A percentile compares a stretch with the other conserved stretches of the same genome.
Evolutionary conservation across 768 basidiomycete genomes (phyloP).

Genomic region (Sarcodon aspratus): DNA sequence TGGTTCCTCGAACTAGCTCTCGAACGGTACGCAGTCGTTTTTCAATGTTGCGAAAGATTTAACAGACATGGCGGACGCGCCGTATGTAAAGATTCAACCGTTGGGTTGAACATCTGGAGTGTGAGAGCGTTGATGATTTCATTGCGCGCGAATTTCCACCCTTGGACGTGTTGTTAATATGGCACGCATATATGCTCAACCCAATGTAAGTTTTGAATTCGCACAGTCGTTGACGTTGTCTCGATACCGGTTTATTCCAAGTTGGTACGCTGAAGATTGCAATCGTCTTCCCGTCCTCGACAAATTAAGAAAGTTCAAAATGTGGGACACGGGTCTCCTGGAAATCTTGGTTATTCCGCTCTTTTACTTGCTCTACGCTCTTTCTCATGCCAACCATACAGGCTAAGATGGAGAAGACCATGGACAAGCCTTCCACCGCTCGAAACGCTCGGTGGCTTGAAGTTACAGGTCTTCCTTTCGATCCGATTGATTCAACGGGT

Average conservation of each 20-base stretch:
- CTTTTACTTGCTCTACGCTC: too few species aligned
- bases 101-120: slow-evolving; percentile 14
- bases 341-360: background rate
- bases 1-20: slow-evolving; percentile 30
- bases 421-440: background rate
- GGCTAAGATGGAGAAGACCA: too few species aligned
- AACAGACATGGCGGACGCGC: background rate
- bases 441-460: slow-evolving; percentile 9
- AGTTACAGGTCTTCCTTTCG: slow-evolving; percentile 14
- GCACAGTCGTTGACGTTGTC: too few species aligned
- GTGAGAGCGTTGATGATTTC: slow-evolving; percentile 15
- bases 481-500: slow-evolving; percentile 24
- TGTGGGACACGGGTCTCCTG: background rate
- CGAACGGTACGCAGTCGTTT: slow-evolving; percentile 16
- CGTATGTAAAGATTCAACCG: slow-evolving; percentile 19
- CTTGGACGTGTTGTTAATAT: slow-evolving; percentile 30
- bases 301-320: background rate
- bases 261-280: slow-evolving; percentile 15
- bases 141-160: slow-evolving; percentile 19
- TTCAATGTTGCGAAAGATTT: too few species aligned
- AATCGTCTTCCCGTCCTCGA: slow-evolving; percentile 1
- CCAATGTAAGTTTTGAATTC: slow-evolving; percentile 18
- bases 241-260: background rate
- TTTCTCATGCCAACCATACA: too few species aligned
- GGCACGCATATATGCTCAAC: slow-evolving; percentile 29